Base-by-base conservation (phyloP, 495 filamentous ascomycete species). In the Penicillium ochrochloron region DNA sequence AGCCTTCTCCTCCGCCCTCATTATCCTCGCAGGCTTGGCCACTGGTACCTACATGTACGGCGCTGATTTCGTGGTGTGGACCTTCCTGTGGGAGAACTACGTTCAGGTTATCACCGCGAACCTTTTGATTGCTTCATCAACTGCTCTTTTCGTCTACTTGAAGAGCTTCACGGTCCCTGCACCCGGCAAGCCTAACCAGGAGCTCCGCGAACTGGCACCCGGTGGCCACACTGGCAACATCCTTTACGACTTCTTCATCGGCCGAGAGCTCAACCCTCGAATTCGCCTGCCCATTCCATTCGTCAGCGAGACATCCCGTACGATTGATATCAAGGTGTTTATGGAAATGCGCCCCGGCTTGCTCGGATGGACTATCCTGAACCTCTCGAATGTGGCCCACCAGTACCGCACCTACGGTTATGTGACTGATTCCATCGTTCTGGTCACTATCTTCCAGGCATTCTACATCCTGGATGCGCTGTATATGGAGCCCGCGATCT, bases 241-340 rank as follows among this genome's bases (percentile, higher is more conserved):
- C 54, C 76, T 98, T 35, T 97, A 98, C 76, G 94, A 98, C 77
- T 98, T 91, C 84, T 99, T 92, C 80, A 98, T 98, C 66, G 95
- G 95, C 21, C 92, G 95, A 39, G 95, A 98, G 73, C 89, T 98
- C 61, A 99, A 98, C 79, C 94, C 96, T 9, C 93, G 93, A 33
- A 75, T 98, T 54, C 86, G 82, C 5, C 70, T 97, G 14, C 93
- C 93, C 3, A 73, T 94, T 57, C 81, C 95, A 23, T 90, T 92
- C 66, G 67, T 82, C 60, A 76, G 75, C 44, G 79, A 83, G 46
- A 64, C 69, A 4, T 76, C 80, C 7, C 75, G 78, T 12, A 88
- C 89, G 53, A 84, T 97, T 53, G 96, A 99, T 70, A 90, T 99
- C 75, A 97, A 97, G 78, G 82, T 88, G 54, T 97, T 88, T 71